Evolutionary conservation across 257 asterid genomes (phyloP), one percentile per base, ranked within the genome.

Genomic region (Verbascum thapsus): DNA sequence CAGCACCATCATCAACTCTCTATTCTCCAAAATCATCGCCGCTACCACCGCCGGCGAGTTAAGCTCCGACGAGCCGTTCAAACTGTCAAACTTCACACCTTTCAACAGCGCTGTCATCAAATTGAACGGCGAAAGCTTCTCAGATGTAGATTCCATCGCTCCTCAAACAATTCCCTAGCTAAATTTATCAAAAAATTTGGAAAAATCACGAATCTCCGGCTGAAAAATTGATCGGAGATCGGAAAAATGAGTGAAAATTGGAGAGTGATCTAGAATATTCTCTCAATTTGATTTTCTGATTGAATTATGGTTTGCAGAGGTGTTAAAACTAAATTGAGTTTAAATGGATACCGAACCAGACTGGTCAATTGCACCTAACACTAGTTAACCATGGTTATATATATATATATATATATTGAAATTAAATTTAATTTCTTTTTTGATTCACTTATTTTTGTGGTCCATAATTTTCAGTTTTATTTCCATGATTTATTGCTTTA

Each of bases 41-140:
- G 91, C 70, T 63, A 76, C 75, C 64, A 81, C 35, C 41, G 75
- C 68, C 34, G 88, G 69, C 43, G 83, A 68, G 48, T 66, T 75
- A 51, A 72, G 50, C 48, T 76, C 83, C 17, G 67, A 50, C 47
- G 88, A 83, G 4, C 75, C 72, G 53, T 77, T 81, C 3, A 80
- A 69, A 59, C 71, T 74, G 3, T 83, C 88, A 22, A 72, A 67
- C 10, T 72, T 75, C 63, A 42, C 79, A 12, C 88, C 89, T 53
- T 75, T 87, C 40, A 87, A 69, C 70, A 92, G 78, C 66, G 89
- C 83, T 3, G 88, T 51, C 82, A 92, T 69, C 69, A 89, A 75
- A 71, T 87, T 91, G 32, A 87, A 72, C 1, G 91, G 79, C 7
- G 97, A 92, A 3, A 89, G 60, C 76, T 81, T 87, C 67, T 77